Evolutionary conservation across 78 protist genomes (phyloP).

Genomic region (Dictyostelium purpureum): DNA sequence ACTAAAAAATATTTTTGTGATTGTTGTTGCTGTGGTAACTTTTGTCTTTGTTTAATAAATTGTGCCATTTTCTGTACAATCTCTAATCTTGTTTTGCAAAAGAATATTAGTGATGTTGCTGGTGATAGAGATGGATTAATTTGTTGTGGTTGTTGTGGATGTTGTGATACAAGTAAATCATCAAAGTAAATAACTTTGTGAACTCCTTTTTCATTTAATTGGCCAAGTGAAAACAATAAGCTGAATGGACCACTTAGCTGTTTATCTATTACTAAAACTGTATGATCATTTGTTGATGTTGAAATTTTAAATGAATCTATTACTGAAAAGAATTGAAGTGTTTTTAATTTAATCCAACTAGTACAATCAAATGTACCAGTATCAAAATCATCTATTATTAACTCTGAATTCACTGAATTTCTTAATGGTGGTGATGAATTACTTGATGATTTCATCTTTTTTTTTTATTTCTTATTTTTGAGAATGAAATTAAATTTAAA

Average conservation of each 20-base stretch:
- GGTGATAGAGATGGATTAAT: neutral
- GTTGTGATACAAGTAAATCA: neutral
- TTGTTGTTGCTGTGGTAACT: neutral
- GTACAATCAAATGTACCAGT: neutral
- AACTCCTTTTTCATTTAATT: neutral
- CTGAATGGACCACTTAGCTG: neutral
- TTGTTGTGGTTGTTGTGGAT: neutral
- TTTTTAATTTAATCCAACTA: constrained; percentile 11
- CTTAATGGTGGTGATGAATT: neutral
- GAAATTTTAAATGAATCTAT: neutral
- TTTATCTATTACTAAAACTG: neutral
- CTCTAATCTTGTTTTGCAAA: neutral
- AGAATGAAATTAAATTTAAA: neutral
- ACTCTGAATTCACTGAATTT: neutral
- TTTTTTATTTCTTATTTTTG: neutral
- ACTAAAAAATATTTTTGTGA: neutral
- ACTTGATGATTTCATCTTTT: neutral
- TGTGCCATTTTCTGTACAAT: neutral
- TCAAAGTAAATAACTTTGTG: neutral
- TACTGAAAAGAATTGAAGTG: constrained; percentile 2
- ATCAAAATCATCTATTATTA: no score
- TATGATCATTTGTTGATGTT: neutral
- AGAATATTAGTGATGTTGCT: neutral
- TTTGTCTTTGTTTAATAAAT: neutral
- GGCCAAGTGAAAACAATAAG: neutral